Percentiles rank a stretch among this genome's conserved stretches.
These are phyloP conservation scores for Ploettnerulaceae sp. DNA, from an alignment of 2,329 filamentous ascomycete genomes.

Conservation along the genomic window DNA sequence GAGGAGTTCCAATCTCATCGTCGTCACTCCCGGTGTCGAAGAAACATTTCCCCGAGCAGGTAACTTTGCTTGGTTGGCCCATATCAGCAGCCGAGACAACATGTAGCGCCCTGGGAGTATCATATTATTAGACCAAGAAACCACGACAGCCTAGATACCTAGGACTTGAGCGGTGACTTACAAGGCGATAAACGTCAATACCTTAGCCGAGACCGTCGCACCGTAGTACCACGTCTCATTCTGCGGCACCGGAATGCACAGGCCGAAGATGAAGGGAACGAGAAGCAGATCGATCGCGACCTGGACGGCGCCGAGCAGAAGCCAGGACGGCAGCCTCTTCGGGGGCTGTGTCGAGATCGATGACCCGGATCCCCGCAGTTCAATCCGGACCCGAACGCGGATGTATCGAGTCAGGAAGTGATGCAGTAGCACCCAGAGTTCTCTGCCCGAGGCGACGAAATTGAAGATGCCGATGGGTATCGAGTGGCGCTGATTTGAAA, in stretches of 20 bases:
- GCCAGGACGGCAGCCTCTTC: not conserved
- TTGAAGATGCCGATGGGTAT: not conserved
- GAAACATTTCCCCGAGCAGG: not conserved
- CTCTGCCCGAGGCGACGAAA: not conserved
- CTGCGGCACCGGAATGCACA: not conserved
- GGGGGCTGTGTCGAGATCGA: not conserved
- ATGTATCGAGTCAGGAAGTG: not conserved
- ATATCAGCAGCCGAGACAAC: not conserved
- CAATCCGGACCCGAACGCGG: not conserved
- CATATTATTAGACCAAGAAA: not conserved
- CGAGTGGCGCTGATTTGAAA: not conserved
- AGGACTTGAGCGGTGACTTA: not conserved
- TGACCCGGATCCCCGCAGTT: not conserved
- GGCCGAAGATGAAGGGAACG: not conserved
- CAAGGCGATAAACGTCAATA: not conserved
- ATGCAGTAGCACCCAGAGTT: not conserved
- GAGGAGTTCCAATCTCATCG: not conserved
- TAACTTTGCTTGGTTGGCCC: not conserved
- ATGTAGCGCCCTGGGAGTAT: not conserved
- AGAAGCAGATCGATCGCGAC: not conserved
- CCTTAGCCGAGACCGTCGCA: not conserved
- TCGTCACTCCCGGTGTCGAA: not conserved
- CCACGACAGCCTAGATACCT: not conserved
- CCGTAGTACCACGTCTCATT: not conserved
- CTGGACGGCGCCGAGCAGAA: not conserved